Evolutionary conservation across 805 yeast genomes (phyloP).

Genomic region (Brettanomyces anomalus): DNA sequence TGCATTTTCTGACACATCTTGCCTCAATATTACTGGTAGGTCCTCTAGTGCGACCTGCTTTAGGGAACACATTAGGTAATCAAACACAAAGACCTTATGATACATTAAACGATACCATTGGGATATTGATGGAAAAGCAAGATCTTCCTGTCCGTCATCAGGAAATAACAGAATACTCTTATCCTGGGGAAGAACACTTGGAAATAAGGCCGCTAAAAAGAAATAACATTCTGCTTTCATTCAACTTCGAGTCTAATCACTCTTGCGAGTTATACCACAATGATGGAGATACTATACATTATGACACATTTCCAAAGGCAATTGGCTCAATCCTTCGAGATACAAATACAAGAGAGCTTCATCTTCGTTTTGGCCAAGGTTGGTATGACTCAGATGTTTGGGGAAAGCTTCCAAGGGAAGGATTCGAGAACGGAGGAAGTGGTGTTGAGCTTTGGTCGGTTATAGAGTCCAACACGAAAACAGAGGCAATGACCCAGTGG

Average conservation of each 20-base stretch:
- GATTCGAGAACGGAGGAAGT: conserved; percentile 75
- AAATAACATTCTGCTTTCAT: conserved; percentile 60
- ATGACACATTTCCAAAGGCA: conserved; percentile 68
- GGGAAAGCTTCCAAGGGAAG: conserved; percentile 74
- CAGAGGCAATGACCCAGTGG: conserved; percentile 62
- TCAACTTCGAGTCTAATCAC: conserved; percentile 58
- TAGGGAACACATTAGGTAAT: no score
- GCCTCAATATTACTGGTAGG: no score
- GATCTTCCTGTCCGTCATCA: neutral
- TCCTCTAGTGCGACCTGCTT: no score
- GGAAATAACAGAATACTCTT: conserved; percentile 8
- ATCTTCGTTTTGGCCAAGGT: conserved; percentile 84
- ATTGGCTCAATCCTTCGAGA: conserved; percentile 66
- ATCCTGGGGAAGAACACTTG: conserved; percentile 54
- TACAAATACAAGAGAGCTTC: conserved; percentile 66
- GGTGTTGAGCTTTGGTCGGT: conserved; percentile 93
- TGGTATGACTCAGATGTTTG: conserved; percentile 88
- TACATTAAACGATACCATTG: no score
- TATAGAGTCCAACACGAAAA: conserved; percentile 51
- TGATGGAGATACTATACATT: conserved; percentile 30
- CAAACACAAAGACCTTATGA: no score
- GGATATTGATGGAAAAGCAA: no score
- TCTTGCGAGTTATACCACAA: conserved; percentile 23
- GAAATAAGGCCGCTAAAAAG: conserved; percentile 63
- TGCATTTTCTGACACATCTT: no score